Conservation (phyloP, 2,329 filamentous ascomycete species). For the Fusarium sp. region DNA sequence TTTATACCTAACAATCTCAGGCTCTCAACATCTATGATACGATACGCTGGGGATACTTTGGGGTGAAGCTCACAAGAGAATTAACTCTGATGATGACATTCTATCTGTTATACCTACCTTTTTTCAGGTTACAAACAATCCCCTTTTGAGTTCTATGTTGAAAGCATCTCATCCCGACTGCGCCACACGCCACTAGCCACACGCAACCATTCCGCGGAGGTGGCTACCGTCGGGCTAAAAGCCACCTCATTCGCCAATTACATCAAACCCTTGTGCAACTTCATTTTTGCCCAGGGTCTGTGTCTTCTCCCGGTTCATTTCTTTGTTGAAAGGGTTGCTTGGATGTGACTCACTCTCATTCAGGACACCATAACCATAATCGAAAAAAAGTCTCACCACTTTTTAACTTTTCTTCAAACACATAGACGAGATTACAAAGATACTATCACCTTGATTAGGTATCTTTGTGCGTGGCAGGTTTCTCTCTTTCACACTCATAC, state of each 20-base stretch:
- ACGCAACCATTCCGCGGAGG: background rate
- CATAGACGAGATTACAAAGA: background rate
- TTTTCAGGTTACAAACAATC: background rate
- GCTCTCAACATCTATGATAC: background rate
- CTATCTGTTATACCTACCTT: background rate
- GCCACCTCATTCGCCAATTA: slow-evolving; percentile 28
- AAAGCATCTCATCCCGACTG: background rate
- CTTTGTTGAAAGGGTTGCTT: slow-evolving; percentile 12
- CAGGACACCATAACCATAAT: background rate
- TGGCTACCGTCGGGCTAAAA: slow-evolving; percentile 25
- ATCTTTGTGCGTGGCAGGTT: background rate
- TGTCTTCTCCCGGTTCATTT: slow-evolving; percentile 5
- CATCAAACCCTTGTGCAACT: slow-evolving; percentile 2
- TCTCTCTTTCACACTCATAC: background rate
- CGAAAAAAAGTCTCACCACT: background rate
- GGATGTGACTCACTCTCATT: slow-evolving; percentile 28
- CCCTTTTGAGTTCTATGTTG: background rate
- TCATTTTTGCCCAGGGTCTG: slow-evolving; percentile 26
- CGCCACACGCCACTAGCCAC: slow-evolving; percentile 3
- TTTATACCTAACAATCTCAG: background rate
- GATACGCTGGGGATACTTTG: background rate
- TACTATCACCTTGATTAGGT: background rate
- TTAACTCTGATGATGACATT: background rate
- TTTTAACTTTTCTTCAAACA: background rate
- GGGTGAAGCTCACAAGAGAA: background rate